Evolutionary conservation across 1,284 basidiomycete genomes (phyloP).

Genomic region (Jaminaea rosea): DNA sequence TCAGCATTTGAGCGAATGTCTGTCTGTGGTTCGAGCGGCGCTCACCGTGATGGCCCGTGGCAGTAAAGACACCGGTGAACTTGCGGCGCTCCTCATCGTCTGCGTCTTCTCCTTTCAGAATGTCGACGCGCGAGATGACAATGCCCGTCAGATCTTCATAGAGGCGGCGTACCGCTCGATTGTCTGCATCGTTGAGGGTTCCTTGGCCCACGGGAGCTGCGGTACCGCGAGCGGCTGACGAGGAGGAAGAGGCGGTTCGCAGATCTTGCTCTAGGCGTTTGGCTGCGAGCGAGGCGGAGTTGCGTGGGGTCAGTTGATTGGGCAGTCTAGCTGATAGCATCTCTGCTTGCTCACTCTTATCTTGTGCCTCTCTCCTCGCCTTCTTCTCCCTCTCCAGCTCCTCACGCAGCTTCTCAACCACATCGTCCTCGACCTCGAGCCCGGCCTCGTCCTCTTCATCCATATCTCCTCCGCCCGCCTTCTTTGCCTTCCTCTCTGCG

Average conservation of each 20-base stretch:
- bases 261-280: not conserved
- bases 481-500: not conserved
- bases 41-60: constrained; percentile 34
- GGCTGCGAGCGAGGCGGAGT: not conserved
- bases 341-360: not conserved
- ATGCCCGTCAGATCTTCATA: constrained; percentile 45
- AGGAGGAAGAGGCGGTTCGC: not conserved
- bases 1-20: not conserved
- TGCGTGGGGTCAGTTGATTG: not conserved
- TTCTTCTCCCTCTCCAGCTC: not conserved
- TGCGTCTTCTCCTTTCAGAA: constrained; percentile 4
- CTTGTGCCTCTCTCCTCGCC: not conserved
- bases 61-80: constrained; percentile 34
- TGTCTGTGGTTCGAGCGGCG: not conserved
- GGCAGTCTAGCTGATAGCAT: not conserved
- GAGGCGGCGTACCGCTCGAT: constrained; percentile 34
- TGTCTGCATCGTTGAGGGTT: constrained; percentile 15
- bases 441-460: not conserved
- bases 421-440: not conserved
- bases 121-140: constrained; percentile 27
- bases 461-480: not conserved
- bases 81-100: constrained; percentile 11
- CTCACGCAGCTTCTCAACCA: not conserved
- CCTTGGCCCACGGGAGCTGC: not conserved
- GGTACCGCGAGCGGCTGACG: not conserved